phyloP scores from a whole-genome alignment of 306 rosid species.

The Purshia tridentata region DNA sequence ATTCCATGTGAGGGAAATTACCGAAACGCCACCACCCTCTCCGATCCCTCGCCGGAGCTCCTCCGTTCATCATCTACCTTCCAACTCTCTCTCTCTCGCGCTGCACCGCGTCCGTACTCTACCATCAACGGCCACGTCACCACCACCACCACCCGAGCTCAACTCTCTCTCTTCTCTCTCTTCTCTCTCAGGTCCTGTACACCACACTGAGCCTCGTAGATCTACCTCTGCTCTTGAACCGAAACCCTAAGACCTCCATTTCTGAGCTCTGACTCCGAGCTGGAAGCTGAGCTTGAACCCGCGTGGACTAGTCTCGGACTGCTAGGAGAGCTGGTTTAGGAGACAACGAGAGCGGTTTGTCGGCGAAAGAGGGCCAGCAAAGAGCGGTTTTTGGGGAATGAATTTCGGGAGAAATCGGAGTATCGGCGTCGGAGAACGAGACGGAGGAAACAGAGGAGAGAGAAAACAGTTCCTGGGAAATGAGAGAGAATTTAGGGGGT shows the following conservation, averaged over 20 bases:
- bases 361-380: conserved; percentile 4
- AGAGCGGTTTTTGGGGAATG: not conserved
- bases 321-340: conserved; percentile 16
- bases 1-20: conserved; percentile 80
- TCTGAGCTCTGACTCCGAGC: conserved; percentile 31
- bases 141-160: conserved; percentile 23
- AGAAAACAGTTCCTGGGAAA: conserved; percentile 46
- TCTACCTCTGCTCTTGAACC: conserved; percentile 37
- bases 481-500: conserved; percentile 41
- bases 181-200: conserved; percentile 28
- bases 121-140: conserved; percentile 70
- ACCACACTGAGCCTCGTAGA: conserved; percentile 38
- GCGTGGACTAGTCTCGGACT: conserved; percentile 7
- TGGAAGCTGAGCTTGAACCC: conserved; percentile 8
- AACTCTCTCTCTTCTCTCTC: conserved; percentile 19
- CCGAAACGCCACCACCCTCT: conserved; percentile 89
- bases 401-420: conserved; percentile 23
- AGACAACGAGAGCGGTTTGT: conserved; percentile 10
- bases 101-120: conserved; percentile 50
- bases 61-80: conserved; percentile 81
- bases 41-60: conserved; percentile 76
- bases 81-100: conserved; percentile 7
- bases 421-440: conserved; percentile 37
- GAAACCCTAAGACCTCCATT: conserved; percentile 40
- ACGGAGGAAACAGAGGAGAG: conserved; percentile 49